These are phyloP conservation scores for Astrephomene gubernaculifera DNA, from an alignment of 139 green algal genomes.

Conservation along the genomic window DNA sequence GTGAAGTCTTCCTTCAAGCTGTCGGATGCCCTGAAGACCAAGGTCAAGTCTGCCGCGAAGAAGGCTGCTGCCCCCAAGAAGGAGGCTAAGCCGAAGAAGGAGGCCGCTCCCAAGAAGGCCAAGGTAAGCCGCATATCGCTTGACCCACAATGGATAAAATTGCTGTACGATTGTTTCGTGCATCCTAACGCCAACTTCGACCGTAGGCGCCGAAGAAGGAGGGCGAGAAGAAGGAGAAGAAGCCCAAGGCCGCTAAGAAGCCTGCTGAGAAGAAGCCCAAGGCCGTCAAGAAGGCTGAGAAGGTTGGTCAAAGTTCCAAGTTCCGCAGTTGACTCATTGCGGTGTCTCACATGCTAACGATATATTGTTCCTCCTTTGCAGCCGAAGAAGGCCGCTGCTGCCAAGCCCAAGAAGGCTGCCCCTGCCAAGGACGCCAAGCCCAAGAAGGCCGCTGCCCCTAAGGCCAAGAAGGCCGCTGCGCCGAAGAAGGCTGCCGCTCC, in stretches of 20 bases:
- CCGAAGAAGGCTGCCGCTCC: constrained; percentile 15
- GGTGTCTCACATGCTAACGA: no score
- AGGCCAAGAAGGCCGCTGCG: constrained; percentile 6
- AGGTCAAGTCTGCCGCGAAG: constrained; percentile 38
- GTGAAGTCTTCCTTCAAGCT: constrained; percentile 86
- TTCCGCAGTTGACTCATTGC: no score
- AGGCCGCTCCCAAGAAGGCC: constrained; percentile 52
- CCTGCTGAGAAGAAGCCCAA: constrained; percentile 44
- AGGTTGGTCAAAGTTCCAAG: constrained; percentile 42
- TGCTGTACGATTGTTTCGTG: no score
- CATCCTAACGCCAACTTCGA: no score
- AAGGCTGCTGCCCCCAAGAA: constrained; percentile 45
- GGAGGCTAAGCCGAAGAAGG: constrained; percentile 49
- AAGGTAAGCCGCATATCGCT: constrained; percentile 15
- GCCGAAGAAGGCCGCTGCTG: constrained; percentile 36
- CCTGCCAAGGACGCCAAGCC: neutral
- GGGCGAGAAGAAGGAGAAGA: constrained; percentile 40
- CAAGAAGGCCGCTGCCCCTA: constrained; percentile 34
- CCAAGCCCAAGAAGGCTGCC: constrained; percentile 20
- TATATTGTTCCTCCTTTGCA: neutral
- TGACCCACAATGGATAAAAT: neutral
- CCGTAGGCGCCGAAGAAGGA: constrained; percentile 55
- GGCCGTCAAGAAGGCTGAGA: constrained; percentile 32
- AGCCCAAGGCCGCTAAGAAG: constrained; percentile 44
- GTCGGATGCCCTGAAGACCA: constrained; percentile 20